These are phyloP conservation scores for Trichoderma sp. DNA, from an alignment of 2,329 filamentous ascomycete genomes.

Conservation along the genomic window DNA sequence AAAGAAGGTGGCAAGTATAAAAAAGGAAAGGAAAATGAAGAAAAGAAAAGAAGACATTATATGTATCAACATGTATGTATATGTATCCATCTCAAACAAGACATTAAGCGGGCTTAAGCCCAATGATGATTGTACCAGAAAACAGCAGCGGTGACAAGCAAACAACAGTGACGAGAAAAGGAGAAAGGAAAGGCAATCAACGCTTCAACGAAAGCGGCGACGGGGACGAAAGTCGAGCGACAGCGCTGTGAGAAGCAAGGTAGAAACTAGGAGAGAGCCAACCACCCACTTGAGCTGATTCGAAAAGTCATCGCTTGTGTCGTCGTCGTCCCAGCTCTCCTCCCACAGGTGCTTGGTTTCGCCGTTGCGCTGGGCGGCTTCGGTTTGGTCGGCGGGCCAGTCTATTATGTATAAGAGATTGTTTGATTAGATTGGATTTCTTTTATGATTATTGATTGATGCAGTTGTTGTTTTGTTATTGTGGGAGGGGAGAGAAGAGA, in stretches of 20 bases:
- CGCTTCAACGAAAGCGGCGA: constrained; percentile 8
- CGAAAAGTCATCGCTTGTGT: constrained; percentile 94
- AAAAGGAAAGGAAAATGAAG: neutral
- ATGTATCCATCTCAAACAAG: neutral
- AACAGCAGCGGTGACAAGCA: neutral
- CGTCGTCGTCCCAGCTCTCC: constrained; percentile 99
- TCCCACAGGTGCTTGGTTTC: constrained; percentile 86
- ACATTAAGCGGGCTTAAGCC: neutral
- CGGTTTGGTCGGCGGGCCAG: constrained; percentile 89
- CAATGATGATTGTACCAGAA: neutral
- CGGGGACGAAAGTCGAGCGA: neutral
- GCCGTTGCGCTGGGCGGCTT: constrained; percentile 68
- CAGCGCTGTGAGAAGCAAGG: neutral
- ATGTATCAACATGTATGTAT: neutral
- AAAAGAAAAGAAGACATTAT: neutral
- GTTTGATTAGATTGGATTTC: neutral
- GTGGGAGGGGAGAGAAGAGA: too few species aligned
- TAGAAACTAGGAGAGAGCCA: constrained; percentile 9
- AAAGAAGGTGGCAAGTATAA: neutral
- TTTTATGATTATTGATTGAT: neutral
- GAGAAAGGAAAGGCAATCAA: neutral
- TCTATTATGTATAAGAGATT: constrained; percentile 53
- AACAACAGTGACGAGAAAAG: neutral
- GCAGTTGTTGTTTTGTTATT: neutral
- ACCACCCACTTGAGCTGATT: constrained; percentile 80